These are phyloP conservation scores for Populus davidiana DNA, from an alignment of 345 rosid genomes.

Conservation along the genomic window DNA sequence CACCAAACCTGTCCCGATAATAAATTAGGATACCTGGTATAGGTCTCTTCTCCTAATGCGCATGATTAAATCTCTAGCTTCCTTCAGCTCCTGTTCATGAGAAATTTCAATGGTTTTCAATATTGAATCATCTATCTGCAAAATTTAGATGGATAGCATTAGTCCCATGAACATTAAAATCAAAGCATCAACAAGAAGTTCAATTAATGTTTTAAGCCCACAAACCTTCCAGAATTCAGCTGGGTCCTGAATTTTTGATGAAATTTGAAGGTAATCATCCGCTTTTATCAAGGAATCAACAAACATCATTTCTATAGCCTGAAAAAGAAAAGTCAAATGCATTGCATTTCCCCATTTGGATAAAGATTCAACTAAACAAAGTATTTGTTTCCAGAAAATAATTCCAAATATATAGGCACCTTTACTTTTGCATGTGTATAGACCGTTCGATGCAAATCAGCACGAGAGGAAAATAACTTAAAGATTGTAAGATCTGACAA, in stretches of 20 bases:
- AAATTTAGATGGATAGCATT: background rate
- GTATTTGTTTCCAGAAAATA: background rate
- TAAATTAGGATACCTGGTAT: slow-evolving; percentile 15
- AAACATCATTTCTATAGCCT: slow-evolving; percentile 34
- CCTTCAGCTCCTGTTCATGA: slow-evolving; percentile 13
- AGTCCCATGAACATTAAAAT: background rate
- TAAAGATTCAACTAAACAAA: background rate
- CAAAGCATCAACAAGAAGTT: background rate
- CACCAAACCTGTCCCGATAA: background rate
- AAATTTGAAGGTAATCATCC: slow-evolving; percentile 13
- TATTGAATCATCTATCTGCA: slow-evolving; percentile 31
- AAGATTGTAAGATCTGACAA: slow-evolving; percentile 24
- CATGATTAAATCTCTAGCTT: slow-evolving; percentile 25
- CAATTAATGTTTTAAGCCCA: background rate
- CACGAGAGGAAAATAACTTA: slow-evolving; percentile 27
- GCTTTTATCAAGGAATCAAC: slow-evolving; percentile 27
- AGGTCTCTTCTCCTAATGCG: slow-evolving; percentile 29
- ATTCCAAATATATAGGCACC: slow-evolving; percentile 1
- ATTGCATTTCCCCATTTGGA: background rate
- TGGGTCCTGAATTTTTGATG: slow-evolving; percentile 21
- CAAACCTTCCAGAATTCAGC: slow-evolving; percentile 23
- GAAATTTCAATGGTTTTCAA: slow-evolving; percentile 23
- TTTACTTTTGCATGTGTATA: slow-evolving; percentile 32
- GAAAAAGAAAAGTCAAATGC: slow-evolving; percentile 1
- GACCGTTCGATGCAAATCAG: slow-evolving; percentile 31